A percentile compares a stretch with the other conserved stretches of the same genome.
Evolutionary conservation across 1,139 yeast genomes (phyloP).

Genomic region (Kodamaea sp.): DNA sequence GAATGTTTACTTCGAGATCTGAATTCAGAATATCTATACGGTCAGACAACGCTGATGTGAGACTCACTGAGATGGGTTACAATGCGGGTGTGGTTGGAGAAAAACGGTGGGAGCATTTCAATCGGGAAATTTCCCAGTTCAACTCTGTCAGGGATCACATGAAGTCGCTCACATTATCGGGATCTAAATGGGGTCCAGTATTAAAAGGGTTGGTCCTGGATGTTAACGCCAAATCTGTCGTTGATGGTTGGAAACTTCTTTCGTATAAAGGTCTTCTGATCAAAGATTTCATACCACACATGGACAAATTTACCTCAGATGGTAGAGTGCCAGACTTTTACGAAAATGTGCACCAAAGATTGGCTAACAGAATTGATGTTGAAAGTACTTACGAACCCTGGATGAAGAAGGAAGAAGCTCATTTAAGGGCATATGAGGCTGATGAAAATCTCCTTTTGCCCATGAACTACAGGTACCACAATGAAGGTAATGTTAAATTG

Average conservation of each 20-base stretch:
- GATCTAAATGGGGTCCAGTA: constrained; percentile 63
- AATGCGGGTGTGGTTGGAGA: constrained; percentile 67
- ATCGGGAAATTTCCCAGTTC: constrained; percentile 48
- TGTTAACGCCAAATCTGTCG: constrained; percentile 30
- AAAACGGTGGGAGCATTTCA: constrained; percentile 55
- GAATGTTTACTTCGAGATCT: constrained; percentile 96
- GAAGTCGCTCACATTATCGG: constrained; percentile 46
- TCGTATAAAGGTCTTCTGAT: constrained; percentile 40
- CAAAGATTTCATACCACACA: constrained; percentile 33
- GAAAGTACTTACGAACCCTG: constrained; percentile 86
- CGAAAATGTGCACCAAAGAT: constrained; percentile 47
- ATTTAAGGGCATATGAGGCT: constrained; percentile 74
- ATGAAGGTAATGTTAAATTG: constrained; percentile 49
- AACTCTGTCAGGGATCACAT: constrained; percentile 48
- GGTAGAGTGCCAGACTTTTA: constrained; percentile 18
- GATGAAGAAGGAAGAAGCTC: constrained; percentile 68
- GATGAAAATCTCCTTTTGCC: constrained; percentile 81
- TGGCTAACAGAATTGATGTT: constrained; percentile 64
- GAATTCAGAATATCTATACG: constrained; percentile 89
- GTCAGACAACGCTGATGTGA: constrained; percentile 88
- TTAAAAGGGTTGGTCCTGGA: constrained; percentile 50
- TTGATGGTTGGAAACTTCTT: constrained; percentile 48
- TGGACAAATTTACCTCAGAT: constrained; percentile 21
- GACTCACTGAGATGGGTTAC: constrained; percentile 74
- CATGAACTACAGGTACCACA: constrained; percentile 57